A percentile compares a stretch with the other conserved stretches of the same genome.
phyloP scores from a whole-genome alignment of 768 basidiomycete genomes.

The Astraeus odoratus region DNA sequence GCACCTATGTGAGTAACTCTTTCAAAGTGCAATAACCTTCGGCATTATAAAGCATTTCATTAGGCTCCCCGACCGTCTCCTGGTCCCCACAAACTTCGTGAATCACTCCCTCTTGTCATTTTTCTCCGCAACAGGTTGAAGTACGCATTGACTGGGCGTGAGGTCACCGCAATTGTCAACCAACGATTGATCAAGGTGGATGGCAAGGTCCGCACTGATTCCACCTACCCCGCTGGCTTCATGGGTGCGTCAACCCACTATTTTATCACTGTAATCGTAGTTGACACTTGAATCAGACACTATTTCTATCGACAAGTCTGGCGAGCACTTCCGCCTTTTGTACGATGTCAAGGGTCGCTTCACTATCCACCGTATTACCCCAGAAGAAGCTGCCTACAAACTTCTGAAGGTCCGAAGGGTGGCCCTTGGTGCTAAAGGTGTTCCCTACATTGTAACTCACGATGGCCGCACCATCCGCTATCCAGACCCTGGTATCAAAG shows the following conservation, averaged over 20 bases:
- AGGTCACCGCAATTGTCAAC: slow-evolving; percentile 92
- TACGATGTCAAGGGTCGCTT: slow-evolving; percentile 99
- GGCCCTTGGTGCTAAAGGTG: slow-evolving; percentile 87
- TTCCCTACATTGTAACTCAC: slow-evolving; percentile 97
- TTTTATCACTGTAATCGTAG: not conserved
- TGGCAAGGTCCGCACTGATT: slow-evolving; percentile 95
- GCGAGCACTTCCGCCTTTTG: slow-evolving; percentile 98
- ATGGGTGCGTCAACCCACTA: slow-evolving; percentile 57
- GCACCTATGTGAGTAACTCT: slow-evolving; percentile 72
- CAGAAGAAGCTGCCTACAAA: slow-evolving; percentile 95
- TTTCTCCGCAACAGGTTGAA: slow-evolving; percentile 99
- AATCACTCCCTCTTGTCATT: slow-evolving; percentile 93
- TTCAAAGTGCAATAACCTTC: not conserved
- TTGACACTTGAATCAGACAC: slow-evolving; percentile 56
- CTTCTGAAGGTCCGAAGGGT: slow-evolving; percentile 91
- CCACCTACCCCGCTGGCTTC: slow-evolving; percentile 96
- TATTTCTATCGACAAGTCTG: slow-evolving; percentile 94
- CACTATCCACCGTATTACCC: slow-evolving; percentile 98
- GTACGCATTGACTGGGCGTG: slow-evolving; percentile 95
- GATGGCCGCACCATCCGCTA: slow-evolving; percentile 99
- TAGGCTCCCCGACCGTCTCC: slow-evolving; percentile 95
- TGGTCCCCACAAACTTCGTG: slow-evolving; percentile 98
- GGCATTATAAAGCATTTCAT: slow-evolving; percentile 4
- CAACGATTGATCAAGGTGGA: slow-evolving; percentile 98
- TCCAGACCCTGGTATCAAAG: slow-evolving; percentile 91